Conservation (phyloP, 306 rosid species). For the Sophora flavescens region DNA sequence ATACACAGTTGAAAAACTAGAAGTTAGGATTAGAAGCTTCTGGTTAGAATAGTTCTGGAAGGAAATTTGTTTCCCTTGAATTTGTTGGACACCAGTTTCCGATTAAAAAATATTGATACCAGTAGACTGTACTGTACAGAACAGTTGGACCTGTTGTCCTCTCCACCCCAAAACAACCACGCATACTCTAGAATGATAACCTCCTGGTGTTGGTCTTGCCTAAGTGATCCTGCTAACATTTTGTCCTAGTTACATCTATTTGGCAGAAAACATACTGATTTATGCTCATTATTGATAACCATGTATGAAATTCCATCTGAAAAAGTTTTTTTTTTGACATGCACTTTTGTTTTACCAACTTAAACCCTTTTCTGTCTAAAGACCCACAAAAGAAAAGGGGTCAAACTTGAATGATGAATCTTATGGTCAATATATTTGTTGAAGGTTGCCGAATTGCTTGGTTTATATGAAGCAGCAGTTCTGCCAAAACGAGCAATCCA, state of each 20-base stretch:
- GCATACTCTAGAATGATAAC: neutral
- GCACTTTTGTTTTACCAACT: constrained; percentile 28
- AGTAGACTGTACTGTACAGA: neutral
- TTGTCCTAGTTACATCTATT: constrained; percentile 4
- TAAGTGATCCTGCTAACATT: neutral
- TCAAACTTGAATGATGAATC: constrained; percentile 20
- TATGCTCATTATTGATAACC: neutral
- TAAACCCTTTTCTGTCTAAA: neutral
- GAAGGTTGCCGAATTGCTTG: constrained; percentile 90
- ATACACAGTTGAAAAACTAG: neutral
- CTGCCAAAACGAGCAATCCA: constrained; percentile 98
- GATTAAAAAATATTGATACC: neutral
- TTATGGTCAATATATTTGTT: constrained; percentile 39
- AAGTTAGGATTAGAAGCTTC: constrained; percentile 6
- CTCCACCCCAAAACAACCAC: too few species aligned
- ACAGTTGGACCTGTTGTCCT: neutral
- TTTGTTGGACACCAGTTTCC: constrained; percentile 11
- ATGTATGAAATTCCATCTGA: neutral
- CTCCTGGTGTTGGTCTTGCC: neutral
- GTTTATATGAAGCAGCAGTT: constrained; percentile 85
- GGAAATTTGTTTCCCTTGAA: neutral
- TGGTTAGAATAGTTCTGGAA: neutral
- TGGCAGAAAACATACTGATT: neutral
- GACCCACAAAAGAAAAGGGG: neutral
- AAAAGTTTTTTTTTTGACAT: neutral